A percentile compares a stretch with the other conserved stretches of the same genome.
phyloP scores from a whole-genome alignment of 1,284 basidiomycete genomes.

The Boletus semigastroideus region DNA sequence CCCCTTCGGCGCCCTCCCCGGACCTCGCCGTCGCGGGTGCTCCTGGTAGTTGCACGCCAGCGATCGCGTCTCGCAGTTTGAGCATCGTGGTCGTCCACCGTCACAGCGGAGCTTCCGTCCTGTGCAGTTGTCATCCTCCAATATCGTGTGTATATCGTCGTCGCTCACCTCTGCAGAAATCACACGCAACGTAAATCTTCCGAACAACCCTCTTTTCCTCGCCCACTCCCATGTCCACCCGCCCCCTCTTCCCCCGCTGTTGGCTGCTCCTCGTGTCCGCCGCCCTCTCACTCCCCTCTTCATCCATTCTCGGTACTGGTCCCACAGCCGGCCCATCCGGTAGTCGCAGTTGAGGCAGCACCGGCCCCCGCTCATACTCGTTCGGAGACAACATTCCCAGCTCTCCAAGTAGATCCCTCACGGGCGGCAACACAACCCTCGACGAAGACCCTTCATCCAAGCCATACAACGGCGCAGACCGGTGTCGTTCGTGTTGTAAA shows the following conservation, averaged over 20 bases:
- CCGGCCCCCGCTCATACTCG: conserved; percentile 22
- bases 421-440: conserved; percentile 30
- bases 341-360: conserved; percentile 31
- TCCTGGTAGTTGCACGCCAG: conserved; percentile 54
- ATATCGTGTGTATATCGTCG: not conserved
- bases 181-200: conserved; percentile 52
- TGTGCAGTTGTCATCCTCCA: conserved; percentile 31
- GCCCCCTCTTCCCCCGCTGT: conserved; percentile 21
- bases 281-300: conserved; percentile 16
- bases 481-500: conserved; percentile 25
- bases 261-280: conserved; percentile 5
- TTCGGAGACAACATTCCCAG: conserved; percentile 23
- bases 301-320: conserved; percentile 8
- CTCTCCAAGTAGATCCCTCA: conserved; percentile 27
- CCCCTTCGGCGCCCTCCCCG: conserved; percentile 64
- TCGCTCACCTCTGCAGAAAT: conserved; percentile 68
- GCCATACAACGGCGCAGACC: conserved; percentile 28
- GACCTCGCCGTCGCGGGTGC: conserved; percentile 60
- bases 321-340: conserved; percentile 20
- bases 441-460: conserved; percentile 23
- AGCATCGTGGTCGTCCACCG: conserved; percentile 58
- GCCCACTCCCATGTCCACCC: conserved; percentile 13
- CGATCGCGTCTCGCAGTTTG: conserved; percentile 52
- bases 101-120: conserved; percentile 73
- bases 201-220: conserved; percentile 26